phyloP scores from a whole-genome alignment of 345 rosid genomes.

The Dipteronia dyeriana region DNA sequence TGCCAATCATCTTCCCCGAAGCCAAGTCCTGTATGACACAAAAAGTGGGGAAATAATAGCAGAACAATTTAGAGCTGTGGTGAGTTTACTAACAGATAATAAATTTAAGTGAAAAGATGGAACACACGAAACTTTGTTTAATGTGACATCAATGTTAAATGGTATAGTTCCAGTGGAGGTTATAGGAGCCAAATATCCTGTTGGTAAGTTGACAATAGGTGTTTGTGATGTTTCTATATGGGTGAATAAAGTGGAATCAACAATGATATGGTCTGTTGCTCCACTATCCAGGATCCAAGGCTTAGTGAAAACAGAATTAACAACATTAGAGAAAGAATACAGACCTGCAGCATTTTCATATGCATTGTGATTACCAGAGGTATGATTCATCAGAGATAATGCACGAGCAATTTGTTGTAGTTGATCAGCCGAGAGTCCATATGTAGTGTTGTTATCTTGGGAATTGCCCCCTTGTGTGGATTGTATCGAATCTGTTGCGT shows the following conservation, averaged over 20 bases:
- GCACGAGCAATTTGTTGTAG: too few relatives aligned
- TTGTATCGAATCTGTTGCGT: too few relatives aligned
- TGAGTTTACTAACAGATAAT: slow-evolving; percentile 2
- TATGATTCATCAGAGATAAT: too few relatives aligned
- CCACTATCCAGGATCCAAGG: neutral
- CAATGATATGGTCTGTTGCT: slow-evolving; percentile 6
- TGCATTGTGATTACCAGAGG: neutral
- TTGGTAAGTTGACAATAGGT: too few relatives aligned
- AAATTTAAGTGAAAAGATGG: slow-evolving; percentile 10
- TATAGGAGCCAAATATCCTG: too few relatives aligned
- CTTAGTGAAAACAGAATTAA: neutral
- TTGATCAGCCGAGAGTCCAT: too few relatives aligned
- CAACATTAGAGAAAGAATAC: neutral
- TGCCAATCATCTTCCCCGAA: slow-evolving; percentile 6
- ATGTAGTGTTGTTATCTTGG: too few relatives aligned
- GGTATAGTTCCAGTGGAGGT: too few relatives aligned
- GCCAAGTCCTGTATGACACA: slow-evolving; percentile 10
- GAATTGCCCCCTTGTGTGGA: too few relatives aligned
- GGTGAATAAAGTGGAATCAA: neutral
- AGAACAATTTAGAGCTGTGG: neutral
- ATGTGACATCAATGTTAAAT: too few relatives aligned
- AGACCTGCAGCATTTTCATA: neutral
- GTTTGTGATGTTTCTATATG: too few relatives aligned
- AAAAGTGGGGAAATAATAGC: neutral
- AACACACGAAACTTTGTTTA: neutral